Evolutionary conservation across 306 rosid species (phyloP).

Genomic region (Dryas alaskensis): DNA sequence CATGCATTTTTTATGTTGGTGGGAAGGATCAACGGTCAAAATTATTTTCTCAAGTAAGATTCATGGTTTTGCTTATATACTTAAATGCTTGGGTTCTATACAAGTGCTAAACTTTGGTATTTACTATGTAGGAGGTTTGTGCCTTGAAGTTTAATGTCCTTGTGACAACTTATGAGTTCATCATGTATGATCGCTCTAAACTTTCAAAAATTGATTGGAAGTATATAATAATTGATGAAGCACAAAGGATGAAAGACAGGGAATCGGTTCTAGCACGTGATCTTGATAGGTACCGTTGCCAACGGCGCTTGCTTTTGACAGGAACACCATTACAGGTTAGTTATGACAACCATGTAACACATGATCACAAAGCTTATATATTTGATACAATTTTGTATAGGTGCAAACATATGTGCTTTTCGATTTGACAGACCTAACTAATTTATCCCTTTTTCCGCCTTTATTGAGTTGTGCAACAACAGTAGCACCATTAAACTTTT

Average conservation of each 20-base stretch:
- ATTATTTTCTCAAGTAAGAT: conserved; percentile 87
- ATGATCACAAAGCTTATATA: neutral
- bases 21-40: conserved; percentile 85
- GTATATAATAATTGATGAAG: conserved; percentile 95
- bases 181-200: conserved; percentile 98
- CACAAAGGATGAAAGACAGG: conserved; percentile 98
- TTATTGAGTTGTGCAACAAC: neutral
- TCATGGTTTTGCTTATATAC: conserved; percentile 28
- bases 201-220: conserved; percentile 97
- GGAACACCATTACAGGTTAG: conserved; percentile 96
- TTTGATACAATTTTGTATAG: neutral
- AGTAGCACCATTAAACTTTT: neutral
- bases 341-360: conserved; percentile 18
- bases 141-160: conserved; percentile 97
- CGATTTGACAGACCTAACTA: conserved; percentile 2
- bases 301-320: conserved; percentile 88
- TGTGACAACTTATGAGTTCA: conserved; percentile 98
- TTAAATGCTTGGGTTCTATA: conserved; percentile 7
- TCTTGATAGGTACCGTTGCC: conserved; percentile 96
- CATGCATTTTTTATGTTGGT: conserved; percentile 96
- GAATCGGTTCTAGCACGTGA: conserved; percentile 98
- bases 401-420: neutral
- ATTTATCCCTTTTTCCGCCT: neutral
- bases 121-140: conserved; percentile 64
- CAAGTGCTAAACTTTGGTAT: conserved; percentile 26